phyloP scores from a whole-genome alignment of 148 eudicot genomes.

The Nyssa sinensis region DNA sequence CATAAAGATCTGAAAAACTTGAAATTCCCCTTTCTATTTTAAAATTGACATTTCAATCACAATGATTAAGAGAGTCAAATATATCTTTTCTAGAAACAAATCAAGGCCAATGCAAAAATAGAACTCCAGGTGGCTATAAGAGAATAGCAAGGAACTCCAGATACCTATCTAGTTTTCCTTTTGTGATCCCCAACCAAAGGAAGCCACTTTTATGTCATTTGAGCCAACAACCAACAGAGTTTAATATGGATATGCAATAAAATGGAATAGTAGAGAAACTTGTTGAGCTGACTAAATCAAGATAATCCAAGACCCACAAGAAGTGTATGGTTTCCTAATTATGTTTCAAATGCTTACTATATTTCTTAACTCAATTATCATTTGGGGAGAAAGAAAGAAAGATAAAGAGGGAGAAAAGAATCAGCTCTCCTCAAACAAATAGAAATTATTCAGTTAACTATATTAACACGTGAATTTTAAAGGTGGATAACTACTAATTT shows the following conservation, averaged over 20 bases:
- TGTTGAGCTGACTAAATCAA: too few relatives aligned
- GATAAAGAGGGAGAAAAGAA: too few relatives aligned
- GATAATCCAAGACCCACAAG: not conserved
- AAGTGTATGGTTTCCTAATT: not conserved
- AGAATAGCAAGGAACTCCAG: not conserved
- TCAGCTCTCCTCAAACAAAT: not conserved
- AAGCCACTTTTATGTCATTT: not conserved
- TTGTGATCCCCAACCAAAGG: not conserved
- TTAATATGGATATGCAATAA: not conserved
- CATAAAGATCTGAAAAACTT: conserved; percentile 3
- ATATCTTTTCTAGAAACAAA: not conserved
- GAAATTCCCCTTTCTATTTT: not conserved
- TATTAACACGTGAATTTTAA: not conserved
- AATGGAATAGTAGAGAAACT: not conserved
- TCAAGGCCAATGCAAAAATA: not conserved
- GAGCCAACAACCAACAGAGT: not conserved
- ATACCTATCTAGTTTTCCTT: too few relatives aligned
- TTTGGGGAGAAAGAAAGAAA: too few relatives aligned
- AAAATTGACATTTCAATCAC: not conserved
- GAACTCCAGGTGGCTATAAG: not conserved
- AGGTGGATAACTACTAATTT: not conserved
- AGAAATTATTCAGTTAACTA: not conserved
- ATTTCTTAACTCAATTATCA: not conserved
- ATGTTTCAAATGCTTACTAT: not conserved
- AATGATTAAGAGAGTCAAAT: not conserved